A percentile compares a stretch with the other conserved stretches of the same genome.
These are phyloP conservation scores for Podospora pseudoanserina DNA, from an alignment of 495 filamentous ascomycete genomes.

Conservation along the genomic window DNA sequence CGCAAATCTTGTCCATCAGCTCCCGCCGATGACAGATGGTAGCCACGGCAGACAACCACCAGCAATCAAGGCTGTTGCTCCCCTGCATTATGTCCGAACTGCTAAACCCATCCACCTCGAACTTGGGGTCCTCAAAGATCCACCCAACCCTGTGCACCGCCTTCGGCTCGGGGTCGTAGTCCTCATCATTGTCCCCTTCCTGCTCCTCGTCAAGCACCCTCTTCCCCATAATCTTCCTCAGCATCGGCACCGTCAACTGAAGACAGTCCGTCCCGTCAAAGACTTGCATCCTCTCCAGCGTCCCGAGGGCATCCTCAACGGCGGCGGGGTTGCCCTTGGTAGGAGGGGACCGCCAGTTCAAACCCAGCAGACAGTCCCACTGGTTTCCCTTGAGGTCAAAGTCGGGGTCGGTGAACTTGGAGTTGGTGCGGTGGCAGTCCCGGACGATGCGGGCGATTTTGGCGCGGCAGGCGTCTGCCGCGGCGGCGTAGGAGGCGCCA, in stretches of 20 bases:
- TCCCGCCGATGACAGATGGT: constrained; percentile 77
- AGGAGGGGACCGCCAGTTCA: constrained; percentile 14
- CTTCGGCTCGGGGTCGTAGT: constrained; percentile 57
- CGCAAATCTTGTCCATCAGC: constrained; percentile 77
- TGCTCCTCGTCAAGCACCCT: not conserved
- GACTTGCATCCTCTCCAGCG: not conserved
- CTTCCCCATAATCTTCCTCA: constrained; percentile 5
- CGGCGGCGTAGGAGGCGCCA: constrained; percentile 58
- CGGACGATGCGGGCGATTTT: constrained; percentile 66
- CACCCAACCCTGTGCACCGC: constrained; percentile 60
- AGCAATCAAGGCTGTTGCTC: constrained; percentile 74
- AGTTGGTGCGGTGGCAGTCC: constrained; percentile 68
- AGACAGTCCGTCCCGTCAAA: not conserved
- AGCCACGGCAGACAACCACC: constrained; percentile 82
- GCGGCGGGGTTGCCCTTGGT: not conserved
- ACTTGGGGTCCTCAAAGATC: constrained; percentile 8
- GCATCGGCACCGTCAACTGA: not conserved
- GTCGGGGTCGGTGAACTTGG: constrained; percentile 73
- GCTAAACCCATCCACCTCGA: constrained; percentile 57
- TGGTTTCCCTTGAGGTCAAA: constrained; percentile 65
- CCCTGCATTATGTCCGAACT: constrained; percentile 83
- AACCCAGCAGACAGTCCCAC: constrained; percentile 28
- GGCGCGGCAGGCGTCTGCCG: constrained; percentile 54
- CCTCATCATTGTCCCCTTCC: not conserved
- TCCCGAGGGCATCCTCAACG: not conserved